Base-by-base conservation (phyloP, 768 basidiomycete genomes). In the Roridomyces roridus region DNA sequence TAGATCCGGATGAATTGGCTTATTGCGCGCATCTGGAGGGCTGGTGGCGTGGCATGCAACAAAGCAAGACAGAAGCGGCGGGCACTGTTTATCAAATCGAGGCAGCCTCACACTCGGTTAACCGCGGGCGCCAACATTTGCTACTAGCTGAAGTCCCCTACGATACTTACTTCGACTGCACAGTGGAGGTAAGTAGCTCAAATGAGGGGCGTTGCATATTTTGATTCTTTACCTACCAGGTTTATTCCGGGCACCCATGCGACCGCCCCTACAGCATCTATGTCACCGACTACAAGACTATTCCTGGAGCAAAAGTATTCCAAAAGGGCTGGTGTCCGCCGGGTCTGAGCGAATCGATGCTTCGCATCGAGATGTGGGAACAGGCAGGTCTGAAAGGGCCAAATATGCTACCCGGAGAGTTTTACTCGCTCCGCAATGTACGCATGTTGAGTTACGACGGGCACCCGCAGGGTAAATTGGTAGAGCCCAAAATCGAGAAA, bases 281-380 rank as follows among this genome's bases (percentile, higher is more conserved):
- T 66, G 85, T 87, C 46, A 89, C 88, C 1, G 88, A 90, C 62
- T 89, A 87, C 64, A 86, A 87, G 6, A 61, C 57, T 37, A 84
- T 83, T 50, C 44, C 70, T 5, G 55, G 60, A 7, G 63, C 77
- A 39, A 52, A 51, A 4, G 64, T 72, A 15, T 59, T 75, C n/a
- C 70, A 75, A 49, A 72, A 74, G 7, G 48, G 69, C 40, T 85
- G 80, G 81, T 86, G 82, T 66, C 75, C 81, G 11, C 65, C 72
- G 6, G 72, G 70, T 23, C 69, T 89, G 29, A 70, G 70, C 4
- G 72, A 79, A 14, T 68, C 65, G 23, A 76, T 85, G 17, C 64
- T 89, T n/a, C 80, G 74, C 44, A 76, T 88, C 26, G 80, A 82
- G 60, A 80, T 85, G 72, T 89, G 85, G 85, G 83, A 85, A 59